Evolutionary conservation across 2,329 filamentous ascomycete species (phyloP), one percentile per base, ranked within the genome.

Genomic region (Akanthomyces lecanii): DNA sequence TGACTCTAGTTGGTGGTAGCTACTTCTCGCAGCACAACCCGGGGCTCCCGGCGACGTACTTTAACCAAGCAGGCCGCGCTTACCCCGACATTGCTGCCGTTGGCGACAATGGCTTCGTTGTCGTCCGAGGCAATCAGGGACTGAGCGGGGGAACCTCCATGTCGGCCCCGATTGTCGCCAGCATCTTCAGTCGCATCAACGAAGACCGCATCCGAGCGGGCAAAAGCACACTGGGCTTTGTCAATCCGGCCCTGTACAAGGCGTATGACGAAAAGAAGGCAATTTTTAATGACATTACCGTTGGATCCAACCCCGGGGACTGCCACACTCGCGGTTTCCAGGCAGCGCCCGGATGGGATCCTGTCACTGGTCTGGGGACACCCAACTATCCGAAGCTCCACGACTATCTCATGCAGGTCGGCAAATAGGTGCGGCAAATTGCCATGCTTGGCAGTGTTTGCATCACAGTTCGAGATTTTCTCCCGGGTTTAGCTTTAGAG

Each of bases 41-140:
- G 2, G 72, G 25, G 53, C 72, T 30, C 12, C 52, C 38, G 3
- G 52, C 21, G 61, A 51, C 64, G 6, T 48, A 61, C 36, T 66
- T 77, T 6, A 82, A 77, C 66, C 81, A 80, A 0, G 73, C 65
- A 1, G 75, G 76, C 7, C 72, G 77, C 48, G 76, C 69, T 1
- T 78, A 75, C 53, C 76, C 77, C 1, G 77, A 78, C 58, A 68
- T 79, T 8, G 67, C 70, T 11, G 73, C 74, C 2, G 75, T 85
- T 57, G 76, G 83, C 2, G 71, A 81, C 40, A 74, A 82, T 54
- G 78, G 78, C 28, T 69, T 71, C 12, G 79, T 79, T 62, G 1
- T 82, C 73, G 18, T 30, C 11, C 6, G n/a, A n/a, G 68, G 68
- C 4, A 23, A 80, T 21, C 21, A 45, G n/a, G 7, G 11, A 0